phyloP scores from a whole-genome alignment of 768 basidiomycete genomes.

The Xerocomellus dryophilus region DNA sequence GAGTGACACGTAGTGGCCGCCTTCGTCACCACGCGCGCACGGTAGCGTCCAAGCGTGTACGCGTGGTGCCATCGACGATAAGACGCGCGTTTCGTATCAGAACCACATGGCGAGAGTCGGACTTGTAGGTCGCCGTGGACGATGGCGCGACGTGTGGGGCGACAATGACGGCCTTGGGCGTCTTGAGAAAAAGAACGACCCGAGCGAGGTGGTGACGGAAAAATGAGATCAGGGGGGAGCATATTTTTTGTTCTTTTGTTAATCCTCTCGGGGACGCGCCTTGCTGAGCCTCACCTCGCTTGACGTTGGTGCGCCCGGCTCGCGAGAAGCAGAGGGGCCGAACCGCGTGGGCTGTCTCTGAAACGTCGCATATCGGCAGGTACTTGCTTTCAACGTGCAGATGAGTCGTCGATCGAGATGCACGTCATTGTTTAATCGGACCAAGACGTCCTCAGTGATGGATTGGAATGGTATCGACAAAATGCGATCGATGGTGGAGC shows the following conservation, averaged over 20 bases:
- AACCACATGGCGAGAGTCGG: neutral
- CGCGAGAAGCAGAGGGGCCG: neutral
- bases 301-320: neutral
- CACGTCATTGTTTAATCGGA: neutral
- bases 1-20: neutral
- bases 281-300: neutral
- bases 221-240: neutral
- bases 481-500: neutral
- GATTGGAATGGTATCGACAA: neutral
- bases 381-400: neutral
- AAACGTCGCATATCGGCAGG: neutral
- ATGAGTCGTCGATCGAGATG: neutral
- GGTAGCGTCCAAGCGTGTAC: neutral
- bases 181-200: too few relatives aligned
- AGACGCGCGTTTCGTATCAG: neutral
- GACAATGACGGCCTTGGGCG: neutral
- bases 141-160: neutral
- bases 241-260: neutral
- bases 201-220: neutral
- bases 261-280: neutral
- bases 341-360: slow-evolving; percentile 5
- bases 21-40: neutral
- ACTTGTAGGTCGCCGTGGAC: neutral
- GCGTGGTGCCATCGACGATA: neutral
- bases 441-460: neutral